Conservation (phyloP, 2,329 filamentous ascomycete species). For the Elsinoe perseae region DNA sequence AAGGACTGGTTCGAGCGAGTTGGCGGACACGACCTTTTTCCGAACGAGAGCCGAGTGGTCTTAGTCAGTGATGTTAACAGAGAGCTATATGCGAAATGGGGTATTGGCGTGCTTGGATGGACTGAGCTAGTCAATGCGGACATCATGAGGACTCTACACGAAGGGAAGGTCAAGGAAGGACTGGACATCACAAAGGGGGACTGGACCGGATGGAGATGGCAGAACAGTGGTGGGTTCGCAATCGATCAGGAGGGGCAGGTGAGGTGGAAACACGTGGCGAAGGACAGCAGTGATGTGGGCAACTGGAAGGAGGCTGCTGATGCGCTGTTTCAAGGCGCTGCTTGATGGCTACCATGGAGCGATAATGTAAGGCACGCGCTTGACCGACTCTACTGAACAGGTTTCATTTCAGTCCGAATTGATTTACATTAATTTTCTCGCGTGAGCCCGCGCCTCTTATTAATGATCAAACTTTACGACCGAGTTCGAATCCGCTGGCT, state of each 20-base stretch:
- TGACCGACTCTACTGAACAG: too few species aligned
- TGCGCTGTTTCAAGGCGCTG: conserved; percentile 17
- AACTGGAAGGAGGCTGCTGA: conserved; percentile 45
- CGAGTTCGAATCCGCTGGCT: too few species aligned
- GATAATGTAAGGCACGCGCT: too few species aligned
- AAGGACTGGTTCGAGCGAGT: conserved; percentile 46
- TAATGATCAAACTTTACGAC: too few species aligned
- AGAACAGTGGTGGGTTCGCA: conserved; percentile 59
- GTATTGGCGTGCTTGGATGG: conserved; percentile 52
- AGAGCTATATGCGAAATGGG: conserved; percentile 57
- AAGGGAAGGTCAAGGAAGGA: conserved; percentile 19
- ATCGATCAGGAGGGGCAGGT: conserved; percentile 48
- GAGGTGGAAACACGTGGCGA: conserved; percentile 44
- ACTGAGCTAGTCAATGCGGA: conserved; percentile 52
- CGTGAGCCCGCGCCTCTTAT: too few species aligned
- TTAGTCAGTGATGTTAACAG: conserved; percentile 55
- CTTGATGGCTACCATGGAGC: too few species aligned
- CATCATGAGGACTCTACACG: conserved; percentile 17
- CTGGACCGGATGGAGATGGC: conserved; percentile 47
- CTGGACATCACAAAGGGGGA: conserved; percentile 43
- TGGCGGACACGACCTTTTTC: conserved; percentile 16
- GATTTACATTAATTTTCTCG: too few species aligned
- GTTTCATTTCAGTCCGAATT: too few species aligned
- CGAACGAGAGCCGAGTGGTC: conserved; percentile 22
- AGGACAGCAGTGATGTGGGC: conserved; percentile 46